Base-by-base conservation (phyloP, 2,329 filamentous ascomycete species). In the Monilinia laxa region DNA sequence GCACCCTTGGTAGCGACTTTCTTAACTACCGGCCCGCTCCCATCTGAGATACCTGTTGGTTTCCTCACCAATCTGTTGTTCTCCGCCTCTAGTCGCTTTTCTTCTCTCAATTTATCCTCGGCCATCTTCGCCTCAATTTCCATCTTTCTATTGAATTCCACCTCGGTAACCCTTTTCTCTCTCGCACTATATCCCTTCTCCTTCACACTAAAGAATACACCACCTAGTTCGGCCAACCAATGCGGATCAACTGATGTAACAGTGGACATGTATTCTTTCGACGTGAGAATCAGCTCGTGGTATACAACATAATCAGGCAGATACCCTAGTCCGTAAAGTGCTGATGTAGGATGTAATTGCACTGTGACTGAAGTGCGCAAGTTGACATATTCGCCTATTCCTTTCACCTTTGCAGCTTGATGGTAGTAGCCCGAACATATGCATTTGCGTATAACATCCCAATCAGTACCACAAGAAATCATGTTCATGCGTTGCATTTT, bases 341-440 rank as follows among this genome's bases (percentile, higher is more conserved):
- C 92, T 70, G 89, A 93, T 0, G 95, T 99, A 1, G 95, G 95
- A 77, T 99, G 96, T 40, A 99, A 83, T 77, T 97, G 93, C 65
- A 99, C 92, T 1, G 91, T 93, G 3, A 99, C 93, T 74, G 91
- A 95, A 0, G 95, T 99, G 28, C 95, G 90, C 47, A 99, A 83
- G 77, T 99, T 99, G 80, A 97, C 90, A 80, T 98, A 99, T 79
- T 99, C 96, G 73, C 95, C 95, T 20, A 97, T 92, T 3, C 95
- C 96, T 80, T 96, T 96, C 70, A 96, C 93, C 74, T 93, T 93
- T 40, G 95, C 95, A 7, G 95, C 95, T 80, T 99, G 95, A 76
- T 98, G 94, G 80, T 98, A 99, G 81, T 97, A 99, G 16, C 95
- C 95, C 0, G 91, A 93, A 81, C 96, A 99, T 76, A 99, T 97